Base-by-base conservation (phyloP, 371 early-diverging fungal species). In the Mucor velutinosus region DNA sequence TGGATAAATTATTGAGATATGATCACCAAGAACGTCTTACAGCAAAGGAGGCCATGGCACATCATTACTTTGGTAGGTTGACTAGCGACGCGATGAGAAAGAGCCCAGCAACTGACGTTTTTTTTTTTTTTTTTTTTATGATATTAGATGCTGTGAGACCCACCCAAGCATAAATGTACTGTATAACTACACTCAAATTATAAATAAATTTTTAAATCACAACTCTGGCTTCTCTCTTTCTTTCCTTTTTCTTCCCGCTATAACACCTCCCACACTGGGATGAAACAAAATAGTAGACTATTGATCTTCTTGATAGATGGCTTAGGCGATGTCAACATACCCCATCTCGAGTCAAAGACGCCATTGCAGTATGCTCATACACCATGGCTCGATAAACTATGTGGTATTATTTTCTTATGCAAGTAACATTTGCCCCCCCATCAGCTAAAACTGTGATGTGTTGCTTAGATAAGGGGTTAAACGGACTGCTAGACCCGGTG, bases 21-120 rank as follows among this genome's bases (percentile, higher is more conserved):
- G 99, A 99, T 80, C 99, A 99, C 75, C 97, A 97, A 77, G 97
- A 95, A 73, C 91, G 99, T 35, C 82, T 95, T 66, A 99, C 97
- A 32, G 95, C 99, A 57, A 86, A 88, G 66, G 99, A 99, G 81
- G 97, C 97, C 10, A 98, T 99, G 97, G 79, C 77, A 56, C 97
- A 98, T 68, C 91, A 93, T 55, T 99, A 97, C 81, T 98, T 99
- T 86, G 96, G 86, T 79, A 72, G 60, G 49, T 41, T 14, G 1
- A 19, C 30, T 19, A 33, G 10, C 35, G 35, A 33, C 10, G 1
- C 35, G 1, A 10, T 33, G 8, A 33, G 7, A 12, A 23, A 3
- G 23, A 12, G 23, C n/a, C 17, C n/a, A 5, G 3, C 15, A 10
- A 39, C 11, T 47, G 21, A 47, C 23, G 10, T 8, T 1, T 14